Conservation (phyloP, 495 filamentous ascomycete genomes). For the Tuber magnatum region DNA sequence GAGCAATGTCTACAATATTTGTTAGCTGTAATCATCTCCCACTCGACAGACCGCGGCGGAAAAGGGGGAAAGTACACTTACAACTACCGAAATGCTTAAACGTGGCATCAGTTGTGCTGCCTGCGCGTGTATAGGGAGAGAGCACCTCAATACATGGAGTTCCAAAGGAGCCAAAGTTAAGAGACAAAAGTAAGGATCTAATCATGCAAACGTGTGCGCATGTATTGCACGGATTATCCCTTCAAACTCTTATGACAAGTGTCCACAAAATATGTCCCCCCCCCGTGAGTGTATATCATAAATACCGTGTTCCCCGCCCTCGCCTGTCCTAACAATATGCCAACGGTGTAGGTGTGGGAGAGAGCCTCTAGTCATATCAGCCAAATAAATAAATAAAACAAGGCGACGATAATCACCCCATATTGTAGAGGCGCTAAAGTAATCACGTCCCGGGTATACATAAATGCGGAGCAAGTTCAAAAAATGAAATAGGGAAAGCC, state of each 20-base stretch:
- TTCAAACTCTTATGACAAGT: neutral
- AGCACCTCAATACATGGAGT: neutral
- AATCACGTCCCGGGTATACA: neutral
- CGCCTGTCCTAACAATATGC: neutral
- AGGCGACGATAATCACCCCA: neutral
- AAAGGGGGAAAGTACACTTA: slow-evolving; percentile 1
- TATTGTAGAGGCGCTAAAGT: neutral
- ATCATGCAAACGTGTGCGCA: neutral
- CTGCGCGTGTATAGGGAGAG: neutral
- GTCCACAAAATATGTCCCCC: neutral
- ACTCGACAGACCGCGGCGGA: neutral
- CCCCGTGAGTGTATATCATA: neutral
- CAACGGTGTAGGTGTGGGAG: neutral
- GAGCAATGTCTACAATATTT: neutral
- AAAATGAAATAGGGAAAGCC: slow-evolving; percentile 3
- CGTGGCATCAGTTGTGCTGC: neutral
- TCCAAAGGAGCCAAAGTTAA: neutral
- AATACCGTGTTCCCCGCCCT: neutral
- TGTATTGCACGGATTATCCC: neutral
- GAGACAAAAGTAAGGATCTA: neutral
- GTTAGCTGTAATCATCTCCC: neutral
- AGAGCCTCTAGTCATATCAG: neutral
- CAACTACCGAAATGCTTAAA: neutral
- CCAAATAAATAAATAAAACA: neutral
- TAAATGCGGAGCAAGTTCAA: neutral